Evolutionary conservation across 2,329 filamentous ascomycete species (phyloP).

Genomic region (Penicillium sp.): DNA sequence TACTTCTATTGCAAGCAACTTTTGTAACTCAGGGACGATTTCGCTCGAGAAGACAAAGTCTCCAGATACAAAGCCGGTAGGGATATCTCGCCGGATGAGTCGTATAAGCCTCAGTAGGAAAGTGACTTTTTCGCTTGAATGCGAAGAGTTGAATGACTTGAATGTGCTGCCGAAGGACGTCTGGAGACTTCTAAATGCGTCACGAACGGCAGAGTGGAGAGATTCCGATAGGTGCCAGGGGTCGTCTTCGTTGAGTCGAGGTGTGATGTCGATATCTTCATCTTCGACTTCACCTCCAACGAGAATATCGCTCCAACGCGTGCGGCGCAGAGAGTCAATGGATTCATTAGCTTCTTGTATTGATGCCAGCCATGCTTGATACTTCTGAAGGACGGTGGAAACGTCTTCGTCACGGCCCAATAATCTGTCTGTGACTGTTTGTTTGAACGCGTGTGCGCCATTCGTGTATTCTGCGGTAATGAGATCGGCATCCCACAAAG

Average conservation of each 20-base stretch:
- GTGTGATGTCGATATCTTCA: conserved; percentile 32
- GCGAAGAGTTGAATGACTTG: conserved; percentile 46
- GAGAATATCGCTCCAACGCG: conserved; percentile 38
- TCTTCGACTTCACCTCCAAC: conserved; percentile 43
- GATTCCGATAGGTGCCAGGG: conserved; percentile 61
- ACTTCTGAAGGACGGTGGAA: conserved; percentile 59
- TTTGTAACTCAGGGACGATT: conserved; percentile 64
- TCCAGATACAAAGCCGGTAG: conserved; percentile 46
- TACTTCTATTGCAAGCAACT: conserved; percentile 56
- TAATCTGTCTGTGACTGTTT: conserved; percentile 64
- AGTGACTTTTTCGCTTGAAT: conserved; percentile 50
- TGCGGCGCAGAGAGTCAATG: conserved; percentile 35
- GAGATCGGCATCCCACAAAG: conserved; percentile 66
- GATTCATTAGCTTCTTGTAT: conserved; percentile 52
- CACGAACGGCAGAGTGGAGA: conserved; percentile 55
- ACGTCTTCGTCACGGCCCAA: conserved; percentile 70
- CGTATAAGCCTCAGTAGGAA: conserved; percentile 72
- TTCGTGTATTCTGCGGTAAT: conserved; percentile 64
- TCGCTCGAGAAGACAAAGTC: conserved; percentile 54
- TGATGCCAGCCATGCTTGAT: conserved; percentile 70
- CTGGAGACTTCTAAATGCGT: conserved; percentile 57
- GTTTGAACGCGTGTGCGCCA: conserved; percentile 66
- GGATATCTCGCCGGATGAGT: conserved; percentile 67
- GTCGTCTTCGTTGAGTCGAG: conserved; percentile 68
- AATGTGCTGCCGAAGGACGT: conserved; percentile 42